Evolutionary conservation across 306 rosid genomes (phyloP), one percentile per base, ranked within the genome.

Genomic region (Ormosia emarginata): DNA sequence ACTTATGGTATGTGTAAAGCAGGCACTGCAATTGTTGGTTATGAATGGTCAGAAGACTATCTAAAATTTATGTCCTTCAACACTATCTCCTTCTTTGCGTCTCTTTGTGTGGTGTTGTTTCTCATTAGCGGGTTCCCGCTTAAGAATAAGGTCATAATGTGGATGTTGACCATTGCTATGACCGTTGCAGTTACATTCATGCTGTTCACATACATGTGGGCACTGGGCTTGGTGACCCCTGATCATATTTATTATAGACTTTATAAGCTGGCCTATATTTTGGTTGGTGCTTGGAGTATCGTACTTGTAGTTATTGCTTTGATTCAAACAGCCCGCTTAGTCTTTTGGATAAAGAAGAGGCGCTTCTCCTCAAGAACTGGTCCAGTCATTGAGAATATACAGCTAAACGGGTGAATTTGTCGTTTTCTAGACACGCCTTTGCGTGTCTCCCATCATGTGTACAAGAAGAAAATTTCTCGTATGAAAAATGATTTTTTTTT

Each of bases 101-200:
- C 90, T 3, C 66, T 89, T 0, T 75, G 81, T 3, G 80, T 86
- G 2, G 37, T 82, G 1, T 3, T 86, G 77, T 2, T 86, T 24
- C 77, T 89, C 8, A 50, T 89, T 0, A 82, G 85, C 10, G 92
- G 90, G 2, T 61, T 86, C 9, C 87, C 88, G 0, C 68, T 84
- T 0, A 56, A 40, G 3, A 86, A 67, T 57, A 80, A 52, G 37
- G 2, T 79, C 0, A 34, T 52, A 1, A 69, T 67, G 71, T 84
- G 87, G 90, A 14, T 84, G 0, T 14, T 86, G 73, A 41, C 79
- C 0, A 1, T 81, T 61, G 62, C 61, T 8, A 79, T 89, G 87
- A 50, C 81, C 1, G 12, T 53, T 14, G 37, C 82, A n/a, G 67
- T 78, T 71, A 40, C 88, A 0, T 86, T 56, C 64, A 44, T 86